Evolutionary conservation across 2,329 filamentous ascomycete genomes (phyloP).

Genomic region (Sporothrix luriei): DNA sequence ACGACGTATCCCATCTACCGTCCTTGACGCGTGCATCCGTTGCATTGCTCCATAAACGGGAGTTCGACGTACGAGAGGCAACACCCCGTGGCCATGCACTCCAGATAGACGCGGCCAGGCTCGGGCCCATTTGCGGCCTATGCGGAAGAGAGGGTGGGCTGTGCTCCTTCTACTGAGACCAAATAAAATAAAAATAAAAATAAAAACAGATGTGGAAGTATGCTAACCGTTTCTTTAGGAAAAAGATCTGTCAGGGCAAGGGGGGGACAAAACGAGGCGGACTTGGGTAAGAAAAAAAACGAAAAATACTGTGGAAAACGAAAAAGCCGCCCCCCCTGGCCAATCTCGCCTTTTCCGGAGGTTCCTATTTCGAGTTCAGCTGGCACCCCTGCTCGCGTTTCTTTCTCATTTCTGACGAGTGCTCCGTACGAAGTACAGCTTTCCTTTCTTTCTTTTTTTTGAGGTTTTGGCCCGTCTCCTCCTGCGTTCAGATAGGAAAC

Average conservation of each 20-base stretch:
- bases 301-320: neutral
- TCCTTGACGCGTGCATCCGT: constrained; percentile 21
- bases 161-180: neutral
- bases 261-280: constrained; percentile 20
- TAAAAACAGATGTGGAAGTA: neutral
- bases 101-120: constrained; percentile 24
- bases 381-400: neutral
- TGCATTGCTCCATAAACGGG: constrained; percentile 22
- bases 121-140: constrained; percentile 16
- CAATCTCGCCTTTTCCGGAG: constrained; percentile 21
- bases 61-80: constrained; percentile 5
- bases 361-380: constrained; percentile 11
- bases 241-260: neutral
- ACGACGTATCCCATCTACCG: constrained; percentile 1
- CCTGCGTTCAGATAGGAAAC: neutral
- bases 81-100: constrained; percentile 22
- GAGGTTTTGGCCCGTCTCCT: neutral
- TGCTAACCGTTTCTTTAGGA: neutral
- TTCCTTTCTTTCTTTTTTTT: neutral
- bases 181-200: neutral
- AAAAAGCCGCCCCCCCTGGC: neutral
- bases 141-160: neutral
- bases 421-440: neutral
- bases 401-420: neutral
- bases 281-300: constrained; percentile 11